Base-by-base conservation (phyloP, 1,284 basidiomycete species). In the Peniophora sp. region DNA sequence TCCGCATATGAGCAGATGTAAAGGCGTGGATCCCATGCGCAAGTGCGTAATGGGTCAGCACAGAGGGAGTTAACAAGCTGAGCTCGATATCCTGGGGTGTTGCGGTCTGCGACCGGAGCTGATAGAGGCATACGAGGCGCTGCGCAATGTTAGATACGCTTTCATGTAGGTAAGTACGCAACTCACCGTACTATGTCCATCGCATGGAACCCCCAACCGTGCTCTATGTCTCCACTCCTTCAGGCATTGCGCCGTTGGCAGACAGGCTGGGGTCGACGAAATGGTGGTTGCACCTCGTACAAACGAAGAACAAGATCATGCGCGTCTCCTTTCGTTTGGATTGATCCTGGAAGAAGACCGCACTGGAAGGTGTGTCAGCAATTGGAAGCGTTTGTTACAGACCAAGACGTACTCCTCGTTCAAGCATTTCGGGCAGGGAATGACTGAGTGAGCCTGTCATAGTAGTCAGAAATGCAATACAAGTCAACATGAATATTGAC, bases 241-340 rank as follows among this genome's bases (percentile, higher is more conserved):
- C 56, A 8, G 50, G 38, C 9, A 49, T 47, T 17, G n/a, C 44
- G 17, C 49, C 53, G n/a, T 55, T 55, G 36, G 50, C 35, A 17
- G 50, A 50, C 22, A 86, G 60, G 23, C 72, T 73, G 19, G 89
- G 84, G 65, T 94, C 92, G 52, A 78, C 75, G 68, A 88, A 94
- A 54, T 74, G 78, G 55, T 87, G 71, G 59, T 87, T 85, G 66
- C 91, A 97, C 63, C 85, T 84, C n/a, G 82, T 81, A 64, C 93
- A 97, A 45, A 92, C 89, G 66, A 86, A 96, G 73, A 96, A 97
- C 1, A 96, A 77, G 39, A 91, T 92, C 93, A 93, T 93, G 2
- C 86, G 78, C 1, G 88, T 96, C 61, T 94, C 90, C 60, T 89
- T 91, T 49, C 93, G 83, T 64, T 94, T 93, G 14, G 91, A 95